Conservation (phyloP, 495 filamentous ascomycete species). For the Aspergillus carlsbadensis region DNA sequence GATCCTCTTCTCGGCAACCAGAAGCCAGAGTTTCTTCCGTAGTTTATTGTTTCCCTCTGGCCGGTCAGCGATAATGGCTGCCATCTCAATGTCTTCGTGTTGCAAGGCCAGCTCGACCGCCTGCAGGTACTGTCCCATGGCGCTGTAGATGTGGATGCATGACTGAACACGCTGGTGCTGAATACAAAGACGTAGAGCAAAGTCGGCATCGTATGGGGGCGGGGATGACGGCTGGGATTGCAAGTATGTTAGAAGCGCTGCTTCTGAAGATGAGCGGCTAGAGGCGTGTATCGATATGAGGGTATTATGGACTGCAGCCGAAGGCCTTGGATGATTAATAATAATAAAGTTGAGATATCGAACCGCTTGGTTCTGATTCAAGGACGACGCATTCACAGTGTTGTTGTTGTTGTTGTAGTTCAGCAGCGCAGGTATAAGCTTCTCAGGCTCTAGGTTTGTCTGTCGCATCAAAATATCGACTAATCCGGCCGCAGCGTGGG, state of each 20-base stretch:
- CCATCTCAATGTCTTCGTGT: slow-evolving; percentile 85
- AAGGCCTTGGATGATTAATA: slow-evolving; percentile 75
- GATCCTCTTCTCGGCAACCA: slow-evolving; percentile 91
- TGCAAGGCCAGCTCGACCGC: slow-evolving; percentile 90
- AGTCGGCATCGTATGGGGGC: slow-evolving; percentile 91
- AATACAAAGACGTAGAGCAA: slow-evolving; percentile 93
- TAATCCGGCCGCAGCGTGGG: slow-evolving; percentile 74
- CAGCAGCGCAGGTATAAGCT: slow-evolving; percentile 86
- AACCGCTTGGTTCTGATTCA: slow-evolving; percentile 83
- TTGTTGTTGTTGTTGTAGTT: slow-evolving; percentile 94
- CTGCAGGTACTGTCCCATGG: slow-evolving; percentile 88
- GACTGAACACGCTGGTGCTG: slow-evolving; percentile 88
- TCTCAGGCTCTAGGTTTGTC: slow-evolving; percentile 78
- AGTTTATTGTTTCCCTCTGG: slow-evolving; percentile 74
- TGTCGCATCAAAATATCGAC: slow-evolving; percentile 95
- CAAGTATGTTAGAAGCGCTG: slow-evolving; percentile 81
- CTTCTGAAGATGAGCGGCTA: slow-evolving; percentile 75
- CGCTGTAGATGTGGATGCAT: slow-evolving; percentile 93
- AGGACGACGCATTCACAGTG: slow-evolving; percentile 46
- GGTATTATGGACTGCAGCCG: slow-evolving; percentile 95
- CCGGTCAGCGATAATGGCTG: slow-evolving; percentile 84
- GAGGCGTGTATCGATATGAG: slow-evolving; percentile 95
- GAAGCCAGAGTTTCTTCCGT: slow-evolving; percentile 91
- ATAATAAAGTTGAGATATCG: slow-evolving; percentile 93
- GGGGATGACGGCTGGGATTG: slow-evolving; percentile 71